phyloP scores from a whole-genome alignment of 192 early-diverging fungal species.

The Backusella parvicylindrica region DNA sequence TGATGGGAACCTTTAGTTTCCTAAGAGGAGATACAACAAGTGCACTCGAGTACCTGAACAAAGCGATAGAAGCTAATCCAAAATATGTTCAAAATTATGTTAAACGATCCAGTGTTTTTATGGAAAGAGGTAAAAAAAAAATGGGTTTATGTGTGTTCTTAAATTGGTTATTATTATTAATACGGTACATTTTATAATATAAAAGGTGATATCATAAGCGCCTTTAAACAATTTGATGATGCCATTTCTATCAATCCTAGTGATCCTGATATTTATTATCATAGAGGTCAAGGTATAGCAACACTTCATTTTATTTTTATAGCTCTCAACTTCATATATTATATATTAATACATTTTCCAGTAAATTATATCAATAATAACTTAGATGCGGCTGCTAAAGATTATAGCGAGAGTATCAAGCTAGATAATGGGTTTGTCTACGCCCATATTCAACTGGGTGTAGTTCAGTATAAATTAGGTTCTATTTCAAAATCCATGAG shows the following conservation, averaged over 20 bases:
- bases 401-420: slow-evolving; percentile 78
- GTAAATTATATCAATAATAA: slow-evolving; percentile 85
- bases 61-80: slow-evolving; percentile 74
- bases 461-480: slow-evolving; percentile 89
- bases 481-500: slow-evolving; percentile 67
- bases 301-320: too few species aligned
- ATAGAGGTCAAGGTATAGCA: slow-evolving; percentile 49
- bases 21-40: slow-evolving; percentile 76
- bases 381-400: slow-evolving; percentile 72
- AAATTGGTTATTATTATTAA: neutral
- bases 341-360: neutral
- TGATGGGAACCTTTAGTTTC: slow-evolving; percentile 87
- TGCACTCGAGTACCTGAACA: slow-evolving; percentile 74
- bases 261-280: slow-evolving; percentile 91
- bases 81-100: slow-evolving; percentile 81
- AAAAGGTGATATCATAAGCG: slow-evolving; percentile 50
- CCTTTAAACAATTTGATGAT: slow-evolving; percentile 66
- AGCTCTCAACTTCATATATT: too few species aligned
- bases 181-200: neutral
- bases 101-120: slow-evolving; percentile 88
- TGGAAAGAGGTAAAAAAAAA: slow-evolving; percentile 58
- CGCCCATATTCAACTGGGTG: slow-evolving; percentile 91
- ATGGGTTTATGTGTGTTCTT: neutral
- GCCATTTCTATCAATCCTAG: slow-evolving; percentile 64
- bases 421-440: slow-evolving; percentile 84